Conservation (phyloP, 208 protist genomes). For the Angomonas deanei region DNA sequence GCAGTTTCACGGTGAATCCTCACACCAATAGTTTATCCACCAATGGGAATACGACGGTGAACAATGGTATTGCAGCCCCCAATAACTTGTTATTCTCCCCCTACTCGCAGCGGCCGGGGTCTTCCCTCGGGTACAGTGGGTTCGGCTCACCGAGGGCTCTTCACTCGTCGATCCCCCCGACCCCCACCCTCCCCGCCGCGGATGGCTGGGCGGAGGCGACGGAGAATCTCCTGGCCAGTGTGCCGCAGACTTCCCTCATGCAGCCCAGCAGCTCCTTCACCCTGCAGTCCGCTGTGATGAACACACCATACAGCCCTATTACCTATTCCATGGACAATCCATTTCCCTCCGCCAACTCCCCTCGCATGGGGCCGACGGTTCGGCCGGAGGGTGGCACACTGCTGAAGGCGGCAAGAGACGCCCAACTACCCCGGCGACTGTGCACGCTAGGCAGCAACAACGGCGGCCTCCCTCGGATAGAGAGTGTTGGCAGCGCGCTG, state of each 20-base stretch:
- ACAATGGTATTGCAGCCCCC: background rate
- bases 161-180: background rate
- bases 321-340: slow-evolving; percentile 72
- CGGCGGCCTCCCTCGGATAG: background rate
- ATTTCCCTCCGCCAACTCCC: background rate
- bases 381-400: background rate
- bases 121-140: background rate
- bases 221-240: too few relatives aligned
- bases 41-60: too few relatives aligned
- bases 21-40: too few relatives aligned
- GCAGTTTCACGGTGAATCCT: too few relatives aligned
- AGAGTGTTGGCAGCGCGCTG: background rate
- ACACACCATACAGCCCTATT: slow-evolving; percentile 84
- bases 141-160: background rate
- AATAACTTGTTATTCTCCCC: background rate
- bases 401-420: background rate
- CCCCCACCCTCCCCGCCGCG: background rate
- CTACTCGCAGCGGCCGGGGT: background rate
- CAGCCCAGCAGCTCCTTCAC: slow-evolving; percentile 43
- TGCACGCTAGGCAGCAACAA: background rate
- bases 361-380: background rate
- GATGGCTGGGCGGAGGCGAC: too few relatives aligned
- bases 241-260: background rate
- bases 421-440: background rate
- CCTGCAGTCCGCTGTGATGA: slow-evolving; percentile 65